Percentiles rank a stretch among this genome's conserved stretches.
These are phyloP conservation scores for Penicillium antarcticum DNA, from an alignment of 495 filamentous ascomycete species.

Conservation along the genomic window DNA sequence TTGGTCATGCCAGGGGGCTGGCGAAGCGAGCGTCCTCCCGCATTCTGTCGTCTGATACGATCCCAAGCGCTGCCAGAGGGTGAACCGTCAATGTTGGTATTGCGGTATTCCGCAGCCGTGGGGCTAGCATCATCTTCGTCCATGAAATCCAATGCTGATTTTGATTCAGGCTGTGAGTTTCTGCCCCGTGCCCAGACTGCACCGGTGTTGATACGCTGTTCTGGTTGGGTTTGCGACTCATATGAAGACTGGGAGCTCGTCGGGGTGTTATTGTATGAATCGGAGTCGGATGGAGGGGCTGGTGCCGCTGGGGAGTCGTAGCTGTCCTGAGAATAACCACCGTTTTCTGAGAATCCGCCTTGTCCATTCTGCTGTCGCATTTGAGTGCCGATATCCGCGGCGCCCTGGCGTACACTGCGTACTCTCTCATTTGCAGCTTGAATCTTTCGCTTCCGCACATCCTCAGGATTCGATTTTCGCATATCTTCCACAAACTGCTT, in stretches of 20 bases:
- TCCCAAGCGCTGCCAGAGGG: slow-evolving; percentile 38
- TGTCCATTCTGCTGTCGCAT: slow-evolving; percentile 1
- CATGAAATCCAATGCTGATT: slow-evolving; percentile 25
- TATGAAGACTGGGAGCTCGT: not conserved
- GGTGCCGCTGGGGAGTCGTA: slow-evolving; percentile 1
- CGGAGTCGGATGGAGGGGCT: slow-evolving; percentile 1
- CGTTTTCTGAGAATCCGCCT: not conserved
- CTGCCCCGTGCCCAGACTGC: slow-evolving; percentile 1
- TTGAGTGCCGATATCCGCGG: slow-evolving; percentile 2
- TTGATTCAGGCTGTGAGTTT: not conserved
- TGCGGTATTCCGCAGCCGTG: slow-evolving; percentile 33
- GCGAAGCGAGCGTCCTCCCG: not conserved
- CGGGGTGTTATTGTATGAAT: not conserved
- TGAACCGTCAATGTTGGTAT: slow-evolving; percentile 11
- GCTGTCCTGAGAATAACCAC: slow-evolving; percentile 4
- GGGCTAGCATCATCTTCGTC: slow-evolving; percentile 40
- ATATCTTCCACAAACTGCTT: slow-evolving; percentile 17
- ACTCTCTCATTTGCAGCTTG: slow-evolving; percentile 12
- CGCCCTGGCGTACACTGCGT: slow-evolving; percentile 5
- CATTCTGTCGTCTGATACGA: slow-evolving; percentile 34
- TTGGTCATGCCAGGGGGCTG: slow-evolving; percentile 3
- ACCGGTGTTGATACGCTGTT: not conserved
- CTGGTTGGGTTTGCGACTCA: not conserved
- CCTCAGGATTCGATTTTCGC: slow-evolving; percentile 17
- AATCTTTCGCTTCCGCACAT: slow-evolving; percentile 21